Evolutionary conservation across 2,329 filamentous ascomycete genomes (phyloP).

Genomic region (Neocatenulostroma microsporum): DNA sequence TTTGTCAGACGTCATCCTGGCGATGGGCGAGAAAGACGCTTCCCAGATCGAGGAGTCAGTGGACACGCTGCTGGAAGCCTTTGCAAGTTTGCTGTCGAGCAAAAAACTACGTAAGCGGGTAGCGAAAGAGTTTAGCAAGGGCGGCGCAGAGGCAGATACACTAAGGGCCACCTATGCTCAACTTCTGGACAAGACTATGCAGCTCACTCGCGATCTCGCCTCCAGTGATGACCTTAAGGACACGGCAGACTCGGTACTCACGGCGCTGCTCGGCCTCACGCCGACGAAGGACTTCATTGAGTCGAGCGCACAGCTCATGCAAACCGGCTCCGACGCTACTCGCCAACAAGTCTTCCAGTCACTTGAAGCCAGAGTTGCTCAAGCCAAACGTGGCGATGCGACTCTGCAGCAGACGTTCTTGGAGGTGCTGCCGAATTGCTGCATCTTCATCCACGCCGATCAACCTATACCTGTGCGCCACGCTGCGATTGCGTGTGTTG

Average conservation of each 20-base stretch:
- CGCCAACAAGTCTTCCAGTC: slow-evolving; percentile 73
- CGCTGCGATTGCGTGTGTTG: slow-evolving; percentile 79
- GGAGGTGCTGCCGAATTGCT: slow-evolving; percentile 35
- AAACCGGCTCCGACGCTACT: slow-evolving; percentile 62
- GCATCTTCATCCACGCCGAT: slow-evolving; percentile 65
- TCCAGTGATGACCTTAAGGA: slow-evolving; percentile 35
- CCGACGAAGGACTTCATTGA: slow-evolving; percentile 85
- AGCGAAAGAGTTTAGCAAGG: slow-evolving; percentile 19
- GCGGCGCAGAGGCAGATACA: slow-evolving; percentile 12
- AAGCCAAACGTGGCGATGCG: slow-evolving; percentile 62
- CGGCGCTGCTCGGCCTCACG: slow-evolving; percentile 72
- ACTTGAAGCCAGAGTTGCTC: slow-evolving; percentile 69
- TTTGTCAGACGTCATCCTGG: slow-evolving; percentile 65
- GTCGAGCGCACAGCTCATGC: slow-evolving; percentile 73
- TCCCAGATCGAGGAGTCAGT: slow-evolving; percentile 29
- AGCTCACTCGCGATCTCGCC: slow-evolving; percentile 46
- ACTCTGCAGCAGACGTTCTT: slow-evolving; percentile 63
- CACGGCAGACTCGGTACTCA: slow-evolving; percentile 59
- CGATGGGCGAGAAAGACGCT: slow-evolving; percentile 44
- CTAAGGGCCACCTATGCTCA: slow-evolving; percentile 23
- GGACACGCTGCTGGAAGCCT: slow-evolving; percentile 32
- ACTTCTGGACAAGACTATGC: slow-evolving; percentile 36
- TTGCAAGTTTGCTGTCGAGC: slow-evolving; percentile 29
- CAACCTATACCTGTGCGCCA: slow-evolving; percentile 69
- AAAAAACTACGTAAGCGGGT: slow-evolving; percentile 20